Evolutionary conservation across 1,139 yeast genomes (phyloP).

Genomic region (Taphrina betulina): DNA sequence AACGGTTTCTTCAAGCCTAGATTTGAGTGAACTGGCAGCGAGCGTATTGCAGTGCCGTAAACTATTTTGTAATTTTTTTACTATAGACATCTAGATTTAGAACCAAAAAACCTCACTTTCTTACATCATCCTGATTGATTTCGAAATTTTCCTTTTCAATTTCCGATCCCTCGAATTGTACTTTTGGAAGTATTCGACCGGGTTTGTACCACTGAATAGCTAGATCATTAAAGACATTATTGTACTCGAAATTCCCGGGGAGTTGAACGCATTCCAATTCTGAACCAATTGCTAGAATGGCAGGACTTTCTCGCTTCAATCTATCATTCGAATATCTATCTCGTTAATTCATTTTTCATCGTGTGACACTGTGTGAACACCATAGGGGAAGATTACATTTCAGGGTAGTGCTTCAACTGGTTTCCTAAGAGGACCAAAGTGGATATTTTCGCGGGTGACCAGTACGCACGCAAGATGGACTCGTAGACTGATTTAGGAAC

Average conservation of each 20-base stretch:
- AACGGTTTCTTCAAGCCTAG: constrained; percentile 31
- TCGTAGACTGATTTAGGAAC: constrained; percentile 31
- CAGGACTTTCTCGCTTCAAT: constrained; percentile 20
- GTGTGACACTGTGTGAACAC: too few relatives aligned
- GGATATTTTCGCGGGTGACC: not conserved
- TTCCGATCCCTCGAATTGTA: constrained; percentile 10
- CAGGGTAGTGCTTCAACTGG: constrained; percentile 18
- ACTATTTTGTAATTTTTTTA: not conserved
- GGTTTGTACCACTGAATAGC: constrained; percentile 21
- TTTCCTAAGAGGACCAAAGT: constrained; percentile 16
- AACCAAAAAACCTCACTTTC: not conserved
- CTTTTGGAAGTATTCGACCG: not conserved
- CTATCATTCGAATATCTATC: constrained; percentile 8
- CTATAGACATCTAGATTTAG: not conserved
- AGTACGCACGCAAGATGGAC: constrained; percentile 12
- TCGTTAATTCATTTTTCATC: not conserved
- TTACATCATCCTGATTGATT: constrained; percentile 18
- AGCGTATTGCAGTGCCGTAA: not conserved
- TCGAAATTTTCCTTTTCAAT: constrained; percentile 28
- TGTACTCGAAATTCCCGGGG: constrained; percentile 25
- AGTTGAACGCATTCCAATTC: not conserved
- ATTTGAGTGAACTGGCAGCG: constrained; percentile 13
- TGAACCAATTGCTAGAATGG: constrained; percentile 2
- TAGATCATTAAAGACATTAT: constrained; percentile 29
- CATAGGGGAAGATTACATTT: constrained; percentile 1